Base-by-base conservation (phyloP, 768 basidiomycete genomes). In the Xerocomus spinulosus region DNA sequence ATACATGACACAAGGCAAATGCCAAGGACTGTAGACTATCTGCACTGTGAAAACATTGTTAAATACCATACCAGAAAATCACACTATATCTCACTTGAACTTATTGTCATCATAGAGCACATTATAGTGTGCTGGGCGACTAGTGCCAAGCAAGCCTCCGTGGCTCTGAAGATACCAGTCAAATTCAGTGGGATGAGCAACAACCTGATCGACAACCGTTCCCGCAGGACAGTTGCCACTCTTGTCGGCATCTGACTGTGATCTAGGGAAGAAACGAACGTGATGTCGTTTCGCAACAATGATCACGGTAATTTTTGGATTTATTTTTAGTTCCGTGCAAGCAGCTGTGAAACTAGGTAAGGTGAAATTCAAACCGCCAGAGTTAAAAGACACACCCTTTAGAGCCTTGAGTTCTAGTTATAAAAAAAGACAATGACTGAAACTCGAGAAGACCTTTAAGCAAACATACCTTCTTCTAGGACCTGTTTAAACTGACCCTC, bases 111-210 rank as follows among this genome's bases (percentile, higher is more conserved):
- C 73, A 26, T 61, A 56, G 1, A 67, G 34, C 2, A 67, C 66
- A 7, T 67, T 67, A 53, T 83, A 83, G 55, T 83, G 81, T 0
- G 82, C 77, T 0, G 81, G 82, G 2, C 81, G 73, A 50, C 84
- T 87, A 0, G 87, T 92, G 8, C 89, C 89, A 1, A 88, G 73
- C 2, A 91, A 68, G 12, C 87, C 88, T 0, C 78, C 85, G 48
- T 92, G 89, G 43, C 82, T 84, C 57, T 82, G 82, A 4, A 92
- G 71, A 56, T 86, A 90, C 63, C 80, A 92, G 54, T 92, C 89
- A 30, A 83, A 82, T 45, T 87, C 85, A 1, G 77, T 76, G 0
- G 87, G 85, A 55, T 86, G 83, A 0, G 77, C 75, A 35, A 89
- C 79, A 4, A 80, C 82, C 2, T 71, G 71, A 57, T 92, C 89